Evolutionary conservation across 2,329 filamentous ascomycete genomes (phyloP), one percentile per base, ranked within the genome.

Genomic region (Fusarium kyushuense): DNA sequence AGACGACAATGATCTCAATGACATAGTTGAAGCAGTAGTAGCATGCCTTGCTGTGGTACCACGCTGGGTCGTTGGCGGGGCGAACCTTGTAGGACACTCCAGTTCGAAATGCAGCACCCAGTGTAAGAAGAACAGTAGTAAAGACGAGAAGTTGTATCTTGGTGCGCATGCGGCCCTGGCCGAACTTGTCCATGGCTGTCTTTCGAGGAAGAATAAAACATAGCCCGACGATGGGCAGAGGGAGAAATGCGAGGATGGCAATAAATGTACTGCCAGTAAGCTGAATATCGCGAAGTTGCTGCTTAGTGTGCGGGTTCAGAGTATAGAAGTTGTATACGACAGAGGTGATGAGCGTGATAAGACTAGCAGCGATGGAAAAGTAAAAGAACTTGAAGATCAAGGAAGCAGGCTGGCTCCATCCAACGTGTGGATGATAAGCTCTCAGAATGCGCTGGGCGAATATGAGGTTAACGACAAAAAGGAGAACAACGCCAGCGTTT

Each of bases 11-110:
- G 40, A 94, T 80, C 78, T 97, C 94, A 36, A 94, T 83, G 17
- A 81, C 82, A 75, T 92, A 96, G 79, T 92, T 92, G 81, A 96
- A 92, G 74, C 89, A 80, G 80, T 96, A 97, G 81, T 93, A 97
- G 72, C 86, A 88, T 3, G 89, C 86, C 76, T 90, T 92, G 73
- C 82, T 82, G 72, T 93, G 86, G 76, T 90, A 95, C 85, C 89
- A 92, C 7, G 89, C 89, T 3, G 91, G 88, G 58, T 87, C 41
- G 13, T 43, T 80, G 57, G 74, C 71, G 5, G 83, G 87, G 29
- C 84, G 84, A 1, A 82, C 74, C 56, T 82, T 81, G 77, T 84
- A 93, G 29, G 75, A 80, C 1, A 86, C 86, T 17, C 84, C 90
- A 30, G 87, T 82, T 35, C 92, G 86, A 80, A 93, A 94, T 17